Evolutionary conservation across 2,329 filamentous ascomycete species (phyloP).

Genomic region (Podosphaera fusca): DNA sequence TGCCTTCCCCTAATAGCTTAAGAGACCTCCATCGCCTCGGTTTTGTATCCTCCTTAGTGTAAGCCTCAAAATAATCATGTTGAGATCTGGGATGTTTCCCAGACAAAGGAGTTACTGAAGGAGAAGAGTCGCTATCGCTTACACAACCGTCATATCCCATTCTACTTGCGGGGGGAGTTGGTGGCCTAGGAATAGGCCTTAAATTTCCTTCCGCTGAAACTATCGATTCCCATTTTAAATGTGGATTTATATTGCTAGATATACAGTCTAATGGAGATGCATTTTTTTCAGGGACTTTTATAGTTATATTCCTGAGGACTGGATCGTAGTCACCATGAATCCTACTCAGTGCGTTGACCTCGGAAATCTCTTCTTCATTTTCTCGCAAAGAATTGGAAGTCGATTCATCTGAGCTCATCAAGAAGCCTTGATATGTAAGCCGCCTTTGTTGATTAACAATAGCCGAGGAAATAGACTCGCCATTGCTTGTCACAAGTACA

Average conservation of each 20-base stretch:
- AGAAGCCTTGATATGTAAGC: constrained; percentile 29
- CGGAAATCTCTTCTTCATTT: constrained; percentile 11
- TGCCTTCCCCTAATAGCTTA: constrained; percentile 67
- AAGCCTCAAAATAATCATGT: constrained; percentile 47
- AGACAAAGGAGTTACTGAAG: constrained; percentile 19
- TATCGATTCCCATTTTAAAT: constrained; percentile 55
- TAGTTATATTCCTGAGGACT: constrained; percentile 42
- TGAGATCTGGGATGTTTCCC: constrained; percentile 17
- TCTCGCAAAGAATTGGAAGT: constrained; percentile 6
- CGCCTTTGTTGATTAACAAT: constrained; percentile 30
- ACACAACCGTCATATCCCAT: constrained; percentile 25
- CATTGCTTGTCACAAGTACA: constrained; percentile 26
- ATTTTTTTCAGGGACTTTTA: constrained; percentile 46
- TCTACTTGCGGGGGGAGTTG: constrained; percentile 66
- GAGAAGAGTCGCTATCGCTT: constrained; percentile 25
- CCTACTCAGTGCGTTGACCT: constrained; percentile 43
- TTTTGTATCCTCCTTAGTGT: constrained; percentile 42
- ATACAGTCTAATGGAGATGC: constrained; percentile 20
- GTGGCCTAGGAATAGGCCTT: constrained; percentile 35
- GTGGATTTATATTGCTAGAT: constrained; percentile 24
- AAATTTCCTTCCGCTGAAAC: constrained; percentile 60
- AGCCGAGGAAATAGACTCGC: constrained; percentile 28
- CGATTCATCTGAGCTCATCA: constrained; percentile 8
- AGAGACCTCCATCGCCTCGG: constrained; percentile 58
- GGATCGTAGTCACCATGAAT: constrained; percentile 79